Evolutionary conservation across 345 rosid species (phyloP), one percentile per base, ranked within the genome.

Genomic region (Turnera subulata): DNA sequence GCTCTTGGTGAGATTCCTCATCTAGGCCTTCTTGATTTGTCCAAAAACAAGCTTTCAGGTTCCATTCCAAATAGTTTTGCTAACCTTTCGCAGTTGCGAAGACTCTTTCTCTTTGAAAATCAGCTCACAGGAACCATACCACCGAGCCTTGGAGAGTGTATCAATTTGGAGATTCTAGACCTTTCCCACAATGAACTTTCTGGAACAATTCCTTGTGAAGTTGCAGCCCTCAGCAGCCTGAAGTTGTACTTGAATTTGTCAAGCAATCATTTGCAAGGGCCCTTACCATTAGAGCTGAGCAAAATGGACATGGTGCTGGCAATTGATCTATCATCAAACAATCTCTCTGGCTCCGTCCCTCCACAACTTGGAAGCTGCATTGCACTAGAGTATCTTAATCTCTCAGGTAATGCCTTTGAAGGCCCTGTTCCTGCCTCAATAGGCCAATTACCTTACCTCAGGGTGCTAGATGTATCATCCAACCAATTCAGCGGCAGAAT

Each of bases 301-400:
- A 92, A 86, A 70, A 92, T 92, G 97, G 96, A 89, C 73, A 92
- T 89, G 99, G 96, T 89, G 55, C 74, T 92, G 19, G 84, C 89
- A 21, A 69, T 92, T 62, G 99, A 92, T 80, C 62, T 92, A 11
- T 89, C 99, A 45, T 82, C 76, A 12, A 92, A 92, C 75, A 63
- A 79, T 57, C 78, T 89, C 56, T 89, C 94, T 0, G 76, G 94
- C 43, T 58, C 80, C 12, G 78, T 92, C 23, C 97, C 91, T 0
- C 56, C 85, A 10, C 96, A 89, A 62, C 79, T 92, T 16, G 91
- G 83, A 62, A 84, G 81, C 76, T 89, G 94, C 83, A 85, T 86
- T 78, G 97, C 99, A 12, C 74, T 92, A 1, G 97, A 92, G 73
- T 62, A 72, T 64, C 83, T 92, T 52, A 86, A 89, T 72, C 86